Evolutionary conservation across 805 yeast species (phyloP).

Genomic region (Zygosaccharomyces lentus): DNA sequence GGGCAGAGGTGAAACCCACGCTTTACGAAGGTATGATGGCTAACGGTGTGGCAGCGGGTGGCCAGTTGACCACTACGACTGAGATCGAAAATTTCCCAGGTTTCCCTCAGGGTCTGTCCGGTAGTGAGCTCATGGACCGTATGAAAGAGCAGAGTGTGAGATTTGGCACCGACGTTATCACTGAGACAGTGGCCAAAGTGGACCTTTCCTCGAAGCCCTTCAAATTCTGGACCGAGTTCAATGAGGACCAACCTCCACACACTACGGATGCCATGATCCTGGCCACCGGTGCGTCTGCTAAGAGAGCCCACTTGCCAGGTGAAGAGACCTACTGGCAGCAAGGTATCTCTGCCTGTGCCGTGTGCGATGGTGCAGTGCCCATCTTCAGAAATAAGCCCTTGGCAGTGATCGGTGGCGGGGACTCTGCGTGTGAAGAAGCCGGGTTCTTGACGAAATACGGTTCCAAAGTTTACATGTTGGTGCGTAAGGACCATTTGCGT

Average conservation of each 20-base stretch:
- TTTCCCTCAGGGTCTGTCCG: slow-evolving; percentile 88
- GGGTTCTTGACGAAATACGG: slow-evolving; percentile 95
- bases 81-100: slow-evolving; percentile 99
- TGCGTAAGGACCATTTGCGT: slow-evolving; percentile 89
- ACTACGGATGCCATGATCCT: slow-evolving; percentile 89
- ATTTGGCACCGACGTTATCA: slow-evolving; percentile 91
- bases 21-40: slow-evolving; percentile 94
- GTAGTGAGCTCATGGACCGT: slow-evolving; percentile 83
- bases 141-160: slow-evolving; percentile 85
- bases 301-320: slow-evolving; percentile 89
- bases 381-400: slow-evolving; percentile 96
- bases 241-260: slow-evolving; percentile 85
- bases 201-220: slow-evolving; percentile 87
- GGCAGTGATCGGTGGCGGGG: slow-evolving; percentile 99
- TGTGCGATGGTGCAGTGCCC: slow-evolving; percentile 99
- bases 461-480: slow-evolving; percentile 88
- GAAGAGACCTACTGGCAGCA: slow-evolving; percentile 98
- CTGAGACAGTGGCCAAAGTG: slow-evolving; percentile 91
- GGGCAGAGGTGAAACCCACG: slow-evolving; percentile 94
- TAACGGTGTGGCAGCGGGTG: slow-evolving; percentile 98
- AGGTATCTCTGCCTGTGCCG: slow-evolving; percentile 99
- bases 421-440: slow-evolving; percentile 99
- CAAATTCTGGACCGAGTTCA: slow-evolving; percentile 95
- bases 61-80: slow-evolving; percentile 97
- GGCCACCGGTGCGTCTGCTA: slow-evolving; percentile 98